Percentiles rank a stretch among this genome's conserved stretches.
Conservation (phyloP, 441 rosid species). For the Pelargonium cotyledonis region DNA sequence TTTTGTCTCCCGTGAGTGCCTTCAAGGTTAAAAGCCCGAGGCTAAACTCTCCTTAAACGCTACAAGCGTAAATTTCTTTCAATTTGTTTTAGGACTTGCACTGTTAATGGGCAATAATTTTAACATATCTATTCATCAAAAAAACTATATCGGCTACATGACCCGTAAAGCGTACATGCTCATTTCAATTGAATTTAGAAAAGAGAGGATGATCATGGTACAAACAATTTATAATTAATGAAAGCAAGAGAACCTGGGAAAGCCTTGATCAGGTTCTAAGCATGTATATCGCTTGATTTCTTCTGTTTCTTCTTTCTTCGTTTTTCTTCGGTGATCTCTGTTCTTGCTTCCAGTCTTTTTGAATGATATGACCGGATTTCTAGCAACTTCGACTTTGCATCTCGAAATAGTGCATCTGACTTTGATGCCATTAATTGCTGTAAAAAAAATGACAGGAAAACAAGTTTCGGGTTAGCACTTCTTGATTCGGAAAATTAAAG, state of each 20-base stretch:
- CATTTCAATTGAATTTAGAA: background rate
- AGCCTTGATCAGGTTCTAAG: conserved; percentile 13
- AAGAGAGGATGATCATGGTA: background rate
- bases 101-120: background rate
- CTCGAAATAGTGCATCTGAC: conserved; percentile 73
- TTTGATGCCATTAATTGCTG: conserved; percentile 88
- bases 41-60: no score
- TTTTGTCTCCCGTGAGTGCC: no score
- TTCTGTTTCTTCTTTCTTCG: conserved; percentile 67
- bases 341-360: conserved; percentile 50
- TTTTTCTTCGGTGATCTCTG: conserved; percentile 48
- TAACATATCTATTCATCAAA: background rate
- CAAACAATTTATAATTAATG: background rate
- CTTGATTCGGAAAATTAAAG: background rate
- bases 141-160: background rate
- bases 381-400: conserved; percentile 63
- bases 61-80: no score
- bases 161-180: background rate
- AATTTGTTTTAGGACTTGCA: no score
- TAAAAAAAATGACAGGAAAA: background rate
- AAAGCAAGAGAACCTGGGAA: background rate
- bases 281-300: conserved; percentile 38
- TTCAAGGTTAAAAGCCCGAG: no score
- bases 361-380: conserved; percentile 68
- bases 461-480: background rate